Conservation (phyloP, 805 yeast species). For the Pichia nanzhaoensis region DNA sequence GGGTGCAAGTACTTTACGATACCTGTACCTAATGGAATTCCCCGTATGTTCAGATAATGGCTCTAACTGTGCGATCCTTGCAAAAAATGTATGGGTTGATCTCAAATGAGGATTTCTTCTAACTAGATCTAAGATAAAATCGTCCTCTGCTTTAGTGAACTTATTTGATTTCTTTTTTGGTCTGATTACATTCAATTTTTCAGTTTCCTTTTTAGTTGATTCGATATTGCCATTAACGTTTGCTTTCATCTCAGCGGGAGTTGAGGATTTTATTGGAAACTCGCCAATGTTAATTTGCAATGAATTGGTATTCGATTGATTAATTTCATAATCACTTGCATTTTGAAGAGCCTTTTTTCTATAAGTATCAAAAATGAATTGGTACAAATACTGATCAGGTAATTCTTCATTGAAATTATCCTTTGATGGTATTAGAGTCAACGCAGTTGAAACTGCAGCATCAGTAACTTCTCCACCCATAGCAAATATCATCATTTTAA, state of each 20-base stretch:
- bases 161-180: constrained; percentile 35
- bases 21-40: constrained; percentile 64
- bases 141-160: constrained; percentile 62
- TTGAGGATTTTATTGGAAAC: constrained; percentile 11
- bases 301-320: constrained; percentile 2
- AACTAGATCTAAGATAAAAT: constrained; percentile 57
- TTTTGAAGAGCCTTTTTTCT: constrained; percentile 14
- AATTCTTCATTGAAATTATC: constrained; percentile 14
- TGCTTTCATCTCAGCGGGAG: not conserved
- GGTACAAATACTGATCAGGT: constrained; percentile 19
- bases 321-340: constrained; percentile 18
- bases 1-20: constrained; percentile 38
- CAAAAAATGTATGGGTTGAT: constrained; percentile 62
- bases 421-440: constrained; percentile 17
- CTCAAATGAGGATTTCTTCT: constrained; percentile 60
- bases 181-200: not conserved
- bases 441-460: constrained; percentile 7
- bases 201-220: constrained; percentile 1
- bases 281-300: constrained; percentile 23
- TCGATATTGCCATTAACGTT: not conserved
- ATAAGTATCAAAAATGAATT: constrained; percentile 21
- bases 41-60: constrained; percentile 61
- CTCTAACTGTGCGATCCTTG: constrained; percentile 47
- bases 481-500: constrained; percentile 16
- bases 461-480: constrained; percentile 22